phyloP scores from a whole-genome alignment of 331 rosid genomes.

The Stylosanthes scabra region DNA sequence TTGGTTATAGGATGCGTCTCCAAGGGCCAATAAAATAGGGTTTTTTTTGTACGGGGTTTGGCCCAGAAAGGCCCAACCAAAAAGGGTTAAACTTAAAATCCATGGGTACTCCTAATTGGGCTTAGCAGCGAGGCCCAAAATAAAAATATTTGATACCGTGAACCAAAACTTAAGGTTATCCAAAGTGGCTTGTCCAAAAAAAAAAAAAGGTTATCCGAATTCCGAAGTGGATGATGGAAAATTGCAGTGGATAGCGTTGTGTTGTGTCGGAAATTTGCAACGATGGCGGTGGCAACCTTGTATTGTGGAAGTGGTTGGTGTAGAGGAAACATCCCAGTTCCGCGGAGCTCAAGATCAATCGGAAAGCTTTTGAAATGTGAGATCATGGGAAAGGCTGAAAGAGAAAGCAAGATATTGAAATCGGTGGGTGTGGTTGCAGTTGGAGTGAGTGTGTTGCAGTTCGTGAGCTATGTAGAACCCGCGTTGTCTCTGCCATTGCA shows the following conservation, averaged over 20 bases:
- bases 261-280: neutral
- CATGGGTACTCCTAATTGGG: neutral
- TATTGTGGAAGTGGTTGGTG: slow-evolving; percentile 33
- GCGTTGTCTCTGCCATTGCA: slow-evolving; percentile 58
- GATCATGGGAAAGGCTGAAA: slow-evolving; percentile 29
- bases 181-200: neutral
- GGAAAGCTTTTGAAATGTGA: slow-evolving; percentile 14
- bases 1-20: too few species aligned
- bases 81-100: too few species aligned
- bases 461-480: slow-evolving; percentile 55
- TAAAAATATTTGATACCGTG: neutral
- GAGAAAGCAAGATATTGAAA: neutral
- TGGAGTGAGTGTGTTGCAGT: slow-evolving; percentile 59
- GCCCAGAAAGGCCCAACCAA: too few species aligned
- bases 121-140: neutral
- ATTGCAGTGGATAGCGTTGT: neutral
- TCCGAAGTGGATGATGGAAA: neutral
- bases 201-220: neutral
- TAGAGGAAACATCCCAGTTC: slow-evolving; percentile 32
- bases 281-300: slow-evolving; percentile 49
- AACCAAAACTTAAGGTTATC: neutral
- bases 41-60: too few species aligned
- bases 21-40: too few species aligned
- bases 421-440: slow-evolving; percentile 34
- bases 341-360: slow-evolving; percentile 21